Percentiles rank a stretch among this genome's conserved stretches.
These are phyloP conservation scores for Solanum sejunctum DNA, from an alignment of 257 asterid genomes.

Conservation along the genomic window DNA sequence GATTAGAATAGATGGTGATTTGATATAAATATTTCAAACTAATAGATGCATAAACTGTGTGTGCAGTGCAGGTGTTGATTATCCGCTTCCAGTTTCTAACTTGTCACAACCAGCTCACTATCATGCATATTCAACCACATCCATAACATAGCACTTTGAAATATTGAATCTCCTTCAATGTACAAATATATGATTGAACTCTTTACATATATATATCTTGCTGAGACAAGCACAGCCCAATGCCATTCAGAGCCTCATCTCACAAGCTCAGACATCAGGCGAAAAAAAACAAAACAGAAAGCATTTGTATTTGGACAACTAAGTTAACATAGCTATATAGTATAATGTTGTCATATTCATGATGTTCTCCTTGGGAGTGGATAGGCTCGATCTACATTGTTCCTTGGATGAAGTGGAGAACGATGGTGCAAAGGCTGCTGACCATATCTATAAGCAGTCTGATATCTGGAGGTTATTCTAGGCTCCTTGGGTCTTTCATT, in stretches of 20 bases:
- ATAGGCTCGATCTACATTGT: constrained; percentile 32
- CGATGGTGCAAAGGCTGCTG: constrained; percentile 36
- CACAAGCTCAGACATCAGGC: neutral
- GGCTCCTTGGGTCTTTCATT: constrained; percentile 32
- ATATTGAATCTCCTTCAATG: neutral
- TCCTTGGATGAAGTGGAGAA: constrained; percentile 35
- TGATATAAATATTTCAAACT: neutral
- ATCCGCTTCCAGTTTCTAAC: neutral
- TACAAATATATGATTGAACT: neutral
- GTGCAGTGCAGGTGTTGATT: neutral
- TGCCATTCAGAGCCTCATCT: neutral
- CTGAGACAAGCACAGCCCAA: neutral
- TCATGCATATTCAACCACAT: neutral
- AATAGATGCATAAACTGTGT: neutral
- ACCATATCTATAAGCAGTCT: constrained; percentile 3
- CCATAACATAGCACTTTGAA: neutral
- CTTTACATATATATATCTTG: neutral
- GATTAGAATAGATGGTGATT: neutral
- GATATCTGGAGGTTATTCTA: constrained; percentile 14
- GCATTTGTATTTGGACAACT: neutral
- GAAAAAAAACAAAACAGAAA: neutral
- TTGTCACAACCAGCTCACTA: neutral
- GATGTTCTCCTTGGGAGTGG: constrained; percentile 43
- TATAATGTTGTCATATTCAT: neutral
- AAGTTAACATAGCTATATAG: neutral